A percentile compares a stretch with the other conserved stretches of the same genome.
Conservation (phyloP, 129 eudicot genomes). For the Ambrosia trifida region DNA sequence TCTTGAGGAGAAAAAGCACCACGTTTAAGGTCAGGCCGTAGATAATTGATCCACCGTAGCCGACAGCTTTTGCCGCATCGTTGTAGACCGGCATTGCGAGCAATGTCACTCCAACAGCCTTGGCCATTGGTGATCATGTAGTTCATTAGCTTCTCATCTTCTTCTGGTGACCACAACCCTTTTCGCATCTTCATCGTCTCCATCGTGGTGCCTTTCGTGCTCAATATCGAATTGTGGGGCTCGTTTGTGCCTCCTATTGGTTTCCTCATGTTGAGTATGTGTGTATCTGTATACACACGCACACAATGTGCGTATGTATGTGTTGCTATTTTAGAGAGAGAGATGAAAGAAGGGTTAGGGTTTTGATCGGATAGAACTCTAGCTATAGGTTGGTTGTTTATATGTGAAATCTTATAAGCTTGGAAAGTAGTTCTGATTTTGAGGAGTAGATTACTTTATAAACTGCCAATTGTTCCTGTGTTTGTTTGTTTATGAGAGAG, state of each 20-base stretch:
- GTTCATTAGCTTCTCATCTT: conserved; percentile 74
- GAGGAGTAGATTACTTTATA: conserved; percentile 55
- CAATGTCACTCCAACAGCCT: conserved; percentile 91
- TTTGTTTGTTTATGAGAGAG: conserved; percentile 34
- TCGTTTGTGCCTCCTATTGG: conserved; percentile 38
- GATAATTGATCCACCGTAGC: conserved; percentile 82
- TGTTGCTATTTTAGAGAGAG: background rate
- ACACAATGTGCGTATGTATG: background rate
- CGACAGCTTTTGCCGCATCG: conserved; percentile 89
- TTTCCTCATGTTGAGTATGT: conserved; percentile 57
- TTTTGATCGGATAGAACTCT: conserved; percentile 3
- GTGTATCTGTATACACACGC: background rate
- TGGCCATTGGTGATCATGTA: conserved; percentile 80
- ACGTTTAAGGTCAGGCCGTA: conserved; percentile 89
- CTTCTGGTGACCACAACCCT: conserved; percentile 92
- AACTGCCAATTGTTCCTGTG: conserved; percentile 38
- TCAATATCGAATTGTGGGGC: too few relatives aligned
- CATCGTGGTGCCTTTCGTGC: too few relatives aligned
- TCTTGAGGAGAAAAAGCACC: conserved; percentile 93
- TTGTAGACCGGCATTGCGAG: conserved; percentile 82
- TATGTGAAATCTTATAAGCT: conserved; percentile 24
- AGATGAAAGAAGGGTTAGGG: background rate
- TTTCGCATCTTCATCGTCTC: conserved; percentile 50
- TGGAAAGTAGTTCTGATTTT: conserved; percentile 43
- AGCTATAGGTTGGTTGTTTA: conserved; percentile 1